Evolutionary conservation across 306 rosid species (phyloP).

Genomic region (Rosa multiflora): DNA sequence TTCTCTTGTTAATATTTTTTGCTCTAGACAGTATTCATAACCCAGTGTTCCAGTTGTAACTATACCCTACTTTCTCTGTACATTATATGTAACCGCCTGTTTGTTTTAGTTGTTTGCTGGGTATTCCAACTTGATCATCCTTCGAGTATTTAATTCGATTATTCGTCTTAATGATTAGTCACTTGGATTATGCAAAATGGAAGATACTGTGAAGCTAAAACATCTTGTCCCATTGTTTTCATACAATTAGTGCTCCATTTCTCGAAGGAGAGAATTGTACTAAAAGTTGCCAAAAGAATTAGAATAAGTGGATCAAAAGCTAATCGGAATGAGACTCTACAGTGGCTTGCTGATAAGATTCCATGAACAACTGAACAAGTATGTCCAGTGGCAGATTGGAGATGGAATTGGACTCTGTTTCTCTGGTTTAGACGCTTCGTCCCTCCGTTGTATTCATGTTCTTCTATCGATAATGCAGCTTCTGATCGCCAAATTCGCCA

Average conservation of each 20-base stretch:
- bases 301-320: neutral
- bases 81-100: slow-evolving; percentile 13
- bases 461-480: neutral
- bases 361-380: neutral
- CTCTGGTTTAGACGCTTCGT: neutral
- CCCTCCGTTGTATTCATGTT: neutral
- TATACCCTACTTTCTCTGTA: slow-evolving; percentile 9
- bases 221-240: neutral
- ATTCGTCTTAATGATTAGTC: neutral
- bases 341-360: neutral
- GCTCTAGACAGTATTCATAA: neutral
- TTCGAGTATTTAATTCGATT: neutral
- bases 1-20: neutral
- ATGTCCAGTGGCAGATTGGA: neutral
- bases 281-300: neutral
- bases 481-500: neutral
- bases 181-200: neutral
- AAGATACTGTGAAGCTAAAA: neutral
- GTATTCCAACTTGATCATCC: neutral
- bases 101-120: slow-evolving; percentile 25
- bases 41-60: neutral
- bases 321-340: neutral
- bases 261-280: neutral
- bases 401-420: neutral
- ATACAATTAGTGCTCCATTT: neutral